Conservation (phyloP, 306 rosid species). For the Lablab purpureus region DNA sequence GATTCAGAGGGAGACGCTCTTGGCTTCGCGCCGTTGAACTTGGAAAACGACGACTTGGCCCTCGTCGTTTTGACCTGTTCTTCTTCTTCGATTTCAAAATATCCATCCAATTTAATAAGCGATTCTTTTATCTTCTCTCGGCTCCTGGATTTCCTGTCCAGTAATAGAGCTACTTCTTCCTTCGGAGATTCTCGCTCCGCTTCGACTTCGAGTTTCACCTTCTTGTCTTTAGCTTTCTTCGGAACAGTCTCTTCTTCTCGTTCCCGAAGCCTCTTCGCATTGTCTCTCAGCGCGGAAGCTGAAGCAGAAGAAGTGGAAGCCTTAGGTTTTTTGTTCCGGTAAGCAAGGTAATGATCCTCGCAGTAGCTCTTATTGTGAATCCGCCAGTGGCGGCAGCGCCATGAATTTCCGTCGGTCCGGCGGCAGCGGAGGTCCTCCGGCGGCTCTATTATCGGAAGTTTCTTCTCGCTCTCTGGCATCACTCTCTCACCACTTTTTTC, state of each 20-base stretch:
- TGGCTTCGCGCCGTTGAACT: neutral
- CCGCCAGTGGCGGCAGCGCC: conserved; percentile 39
- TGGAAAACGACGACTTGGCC: neutral
- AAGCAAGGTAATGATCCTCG: conserved; percentile 22
- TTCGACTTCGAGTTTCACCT: neutral
- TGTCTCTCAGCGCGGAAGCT: neutral
- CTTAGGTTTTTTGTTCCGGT: neutral
- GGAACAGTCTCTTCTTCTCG: neutral
- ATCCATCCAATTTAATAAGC: neutral
- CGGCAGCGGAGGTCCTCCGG: conserved; percentile 30
- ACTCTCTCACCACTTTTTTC: no score
- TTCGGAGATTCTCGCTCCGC: neutral
- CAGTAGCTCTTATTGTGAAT: conserved; percentile 20
- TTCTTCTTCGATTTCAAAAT: neutral
- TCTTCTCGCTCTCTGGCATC: no score
- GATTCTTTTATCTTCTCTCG: conserved; percentile 16
- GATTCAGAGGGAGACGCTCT: neutral
- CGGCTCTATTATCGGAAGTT: conserved; percentile 17
- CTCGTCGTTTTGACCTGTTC: neutral
- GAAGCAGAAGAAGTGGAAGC: neutral
- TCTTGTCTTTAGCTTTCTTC: neutral
- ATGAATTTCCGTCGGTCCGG: conserved; percentile 7
- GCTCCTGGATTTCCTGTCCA: conserved; percentile 21
- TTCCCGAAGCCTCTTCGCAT: conserved; percentile 16
- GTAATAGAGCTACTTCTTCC: neutral